These are phyloP conservation scores for Tetrahymena elliotti DNA, from an alignment of 73 alveolate genomes.

Conservation along the genomic window DNA sequence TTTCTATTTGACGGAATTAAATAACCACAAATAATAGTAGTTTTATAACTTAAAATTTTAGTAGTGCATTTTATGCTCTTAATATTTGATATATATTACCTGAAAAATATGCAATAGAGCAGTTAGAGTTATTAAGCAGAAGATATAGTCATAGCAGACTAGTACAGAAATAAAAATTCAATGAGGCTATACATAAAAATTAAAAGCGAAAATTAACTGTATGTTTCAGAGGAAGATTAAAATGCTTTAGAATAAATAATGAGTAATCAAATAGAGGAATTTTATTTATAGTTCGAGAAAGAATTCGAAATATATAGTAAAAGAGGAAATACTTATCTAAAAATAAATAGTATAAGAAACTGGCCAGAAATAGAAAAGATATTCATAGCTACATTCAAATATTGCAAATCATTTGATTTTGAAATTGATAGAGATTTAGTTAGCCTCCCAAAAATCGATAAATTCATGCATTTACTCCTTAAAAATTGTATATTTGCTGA, in stretches of 20 bases:
- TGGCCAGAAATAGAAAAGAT: neutral
- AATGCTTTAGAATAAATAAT: neutral
- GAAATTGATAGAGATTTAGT: neutral
- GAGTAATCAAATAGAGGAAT: neutral
- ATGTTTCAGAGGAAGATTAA: neutral
- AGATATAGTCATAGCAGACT: neutral
- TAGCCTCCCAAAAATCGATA: neutral
- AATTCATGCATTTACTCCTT: neutral
- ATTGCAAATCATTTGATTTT: neutral
- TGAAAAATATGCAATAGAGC: neutral
- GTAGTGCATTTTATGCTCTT: neutral
- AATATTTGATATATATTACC: neutral
- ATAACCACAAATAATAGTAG: neutral
- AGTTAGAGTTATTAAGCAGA: neutral
- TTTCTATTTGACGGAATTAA: neutral
- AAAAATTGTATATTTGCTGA: neutral
- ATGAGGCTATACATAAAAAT: neutral
- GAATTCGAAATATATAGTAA: neutral
- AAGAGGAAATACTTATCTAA: neutral
- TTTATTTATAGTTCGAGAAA: neutral
- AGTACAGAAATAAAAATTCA: neutral
- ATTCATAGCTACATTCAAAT: neutral
- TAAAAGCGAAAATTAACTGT: neutral
- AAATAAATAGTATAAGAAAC: neutral
- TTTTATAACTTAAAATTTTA: neutral